Conservation (phyloP, 441 rosid genomes). For the Rhodomyrtus psidioides region DNA sequence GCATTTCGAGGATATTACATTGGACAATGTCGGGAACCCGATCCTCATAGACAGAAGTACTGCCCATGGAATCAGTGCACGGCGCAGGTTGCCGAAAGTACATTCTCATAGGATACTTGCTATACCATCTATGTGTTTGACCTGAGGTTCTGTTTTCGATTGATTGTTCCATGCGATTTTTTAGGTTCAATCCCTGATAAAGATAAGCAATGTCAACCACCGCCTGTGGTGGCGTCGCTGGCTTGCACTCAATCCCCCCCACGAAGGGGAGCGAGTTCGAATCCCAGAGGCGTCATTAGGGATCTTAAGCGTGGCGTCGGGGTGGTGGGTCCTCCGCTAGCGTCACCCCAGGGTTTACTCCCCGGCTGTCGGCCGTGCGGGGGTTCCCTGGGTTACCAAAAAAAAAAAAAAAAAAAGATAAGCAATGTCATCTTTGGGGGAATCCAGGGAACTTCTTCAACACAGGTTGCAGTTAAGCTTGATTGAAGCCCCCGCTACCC, state of each 20-base stretch:
- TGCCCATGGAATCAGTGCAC: conserved; percentile 20
- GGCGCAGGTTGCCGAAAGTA: neutral
- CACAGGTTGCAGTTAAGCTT: neutral
- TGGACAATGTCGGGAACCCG: conserved; percentile 32
- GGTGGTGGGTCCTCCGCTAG: no score
- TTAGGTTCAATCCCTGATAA: neutral
- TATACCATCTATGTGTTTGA: neutral
- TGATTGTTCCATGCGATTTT: neutral
- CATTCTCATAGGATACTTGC: neutral
- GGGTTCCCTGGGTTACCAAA: no score
- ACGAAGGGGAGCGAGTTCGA: no score
- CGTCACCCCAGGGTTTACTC: no score
- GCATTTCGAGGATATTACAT: conserved; percentile 26
- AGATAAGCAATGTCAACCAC: neutral
- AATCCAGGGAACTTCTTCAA: conserved; percentile 1
- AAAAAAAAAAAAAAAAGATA: no score
- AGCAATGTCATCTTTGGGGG: neutral
- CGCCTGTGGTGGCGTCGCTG: no score
- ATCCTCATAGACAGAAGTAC: conserved; percentile 37
- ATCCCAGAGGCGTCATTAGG: no score
- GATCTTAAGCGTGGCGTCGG: no score
- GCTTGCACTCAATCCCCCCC: no score
- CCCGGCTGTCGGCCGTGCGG: no score
- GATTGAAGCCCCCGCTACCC: neutral
- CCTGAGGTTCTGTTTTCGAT: neutral